phyloP scores from a whole-genome alignment of 2,329 filamentous ascomycete species.

The Xylariaceae sp. region DNA sequence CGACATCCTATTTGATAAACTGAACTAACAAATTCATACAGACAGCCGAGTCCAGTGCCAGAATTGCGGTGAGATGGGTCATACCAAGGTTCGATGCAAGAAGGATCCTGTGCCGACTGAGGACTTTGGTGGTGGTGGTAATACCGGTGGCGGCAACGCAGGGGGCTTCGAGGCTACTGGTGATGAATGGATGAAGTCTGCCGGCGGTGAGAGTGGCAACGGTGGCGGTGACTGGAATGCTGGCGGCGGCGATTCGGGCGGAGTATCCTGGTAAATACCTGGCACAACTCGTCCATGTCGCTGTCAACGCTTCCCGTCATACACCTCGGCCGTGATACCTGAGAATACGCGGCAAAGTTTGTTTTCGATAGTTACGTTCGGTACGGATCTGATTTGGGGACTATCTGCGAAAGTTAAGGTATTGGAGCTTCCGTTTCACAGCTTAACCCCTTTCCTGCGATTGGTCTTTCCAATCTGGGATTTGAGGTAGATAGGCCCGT shows the following conservation, averaged over 20 bases:
- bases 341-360: too few species aligned
- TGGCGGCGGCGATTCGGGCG: background rate
- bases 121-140: constrained; percentile 4
- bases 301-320: too few species aligned
- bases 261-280: background rate
- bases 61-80: constrained; percentile 50
- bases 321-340: too few species aligned
- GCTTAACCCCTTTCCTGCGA: background rate
- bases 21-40: constrained; percentile 22
- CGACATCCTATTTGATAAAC: background rate
- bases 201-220: background rate
- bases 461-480: too few species aligned
- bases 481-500: too few species aligned
- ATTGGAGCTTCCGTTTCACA: background rate
- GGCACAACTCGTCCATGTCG: too few species aligned
- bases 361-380: too few species aligned
- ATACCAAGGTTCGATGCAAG: constrained; percentile 37
- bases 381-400: background rate
- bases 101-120: constrained; percentile 13
- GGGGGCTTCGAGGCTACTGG: background rate
- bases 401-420: background rate
- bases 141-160: constrained; percentile 1
- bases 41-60: constrained; percentile 53
- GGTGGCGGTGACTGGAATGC: background rate
- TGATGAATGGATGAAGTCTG: constrained; percentile 5